Base-by-base conservation (phyloP, 2,329 filamentous ascomycete species). In the Arthrocladium fulminans region DNA sequence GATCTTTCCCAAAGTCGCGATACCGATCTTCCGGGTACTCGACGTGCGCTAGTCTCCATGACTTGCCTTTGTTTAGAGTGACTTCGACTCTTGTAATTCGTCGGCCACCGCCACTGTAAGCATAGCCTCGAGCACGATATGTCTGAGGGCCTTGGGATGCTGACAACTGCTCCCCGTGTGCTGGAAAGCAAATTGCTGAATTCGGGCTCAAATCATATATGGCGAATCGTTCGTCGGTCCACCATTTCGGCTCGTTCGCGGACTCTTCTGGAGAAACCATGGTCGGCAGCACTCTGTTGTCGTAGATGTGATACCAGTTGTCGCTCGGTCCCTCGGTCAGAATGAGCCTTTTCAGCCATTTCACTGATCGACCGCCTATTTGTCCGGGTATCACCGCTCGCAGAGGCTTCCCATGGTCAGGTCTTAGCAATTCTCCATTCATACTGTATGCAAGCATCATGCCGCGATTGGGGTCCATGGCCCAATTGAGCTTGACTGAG, bases 251-350 rank as follows among this genome's bases (percentile, higher is more conserved):
- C 46, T 88, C 73, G 53, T 84, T 78, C 1, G 82, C 81, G 50
- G 86, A 83, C 61, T 84, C 82, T 57, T 94, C 88, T 0, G 89
- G 88, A 9, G 82, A 83, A 13, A 95, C 75, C 76, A 82, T 89
- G 0, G 88, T 94, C 4, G 89, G 89, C 32, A 96, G 68, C 1
- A 96, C 88, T 50, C 88, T 74, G 62, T 96, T 96, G 64, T 96
- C 89, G 65, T 92, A 89, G 53, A 94, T 88, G 65, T 96, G 89
- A 60, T 95, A 95, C 87, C 88, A 94, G 61, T 94, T 95, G 54
- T 90, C 83, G 61, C 88, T 94, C 0, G 88, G 88, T 20, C 75
- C 72, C 8, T 81, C 77, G 0, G 88, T 90, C 44, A 96, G 65
- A 37, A 88, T 84, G 51, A 96, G 76, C 55, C 75, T 82, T 69